Percentiles rank a stretch among this genome's conserved stretches.
Evolutionary conservation across 2,329 filamentous ascomycete species (phyloP).

Genomic region (Cadophora sp.): DNA sequence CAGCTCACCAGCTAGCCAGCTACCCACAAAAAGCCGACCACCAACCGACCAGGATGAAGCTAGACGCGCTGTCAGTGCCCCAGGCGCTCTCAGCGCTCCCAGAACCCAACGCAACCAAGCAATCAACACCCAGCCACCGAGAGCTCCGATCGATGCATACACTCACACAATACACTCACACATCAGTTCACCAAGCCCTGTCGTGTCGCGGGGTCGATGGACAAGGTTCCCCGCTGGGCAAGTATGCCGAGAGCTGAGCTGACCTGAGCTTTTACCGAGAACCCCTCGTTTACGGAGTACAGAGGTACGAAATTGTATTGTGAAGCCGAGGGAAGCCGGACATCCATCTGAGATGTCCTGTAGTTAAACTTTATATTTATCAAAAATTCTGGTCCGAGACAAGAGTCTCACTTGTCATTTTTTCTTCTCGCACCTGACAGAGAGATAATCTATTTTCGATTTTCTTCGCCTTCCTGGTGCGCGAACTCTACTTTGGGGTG

Average conservation of each 20-base stretch:
- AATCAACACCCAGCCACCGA: no score
- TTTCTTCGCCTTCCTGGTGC: background rate
- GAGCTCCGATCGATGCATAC: background rate
- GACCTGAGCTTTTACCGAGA: no score
- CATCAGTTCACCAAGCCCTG: no score
- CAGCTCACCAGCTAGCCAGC: no score
- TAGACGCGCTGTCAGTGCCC: background rate
- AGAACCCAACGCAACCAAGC: no score
- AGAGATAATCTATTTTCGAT: background rate
- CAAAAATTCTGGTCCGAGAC: no score
- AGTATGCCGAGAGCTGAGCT: background rate
- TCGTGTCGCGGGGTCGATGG: background rate
- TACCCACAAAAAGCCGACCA: background rate
- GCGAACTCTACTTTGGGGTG: background rate
- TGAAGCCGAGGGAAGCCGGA: background rate
- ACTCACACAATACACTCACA: no score
- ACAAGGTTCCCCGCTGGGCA: background rate
- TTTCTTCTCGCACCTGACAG: background rate
- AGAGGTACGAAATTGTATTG: no score
- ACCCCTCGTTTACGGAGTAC: background rate
- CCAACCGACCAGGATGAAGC: background rate
- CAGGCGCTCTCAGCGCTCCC: background rate
- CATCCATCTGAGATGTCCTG: no score
- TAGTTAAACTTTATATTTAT: background rate
- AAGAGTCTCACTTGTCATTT: no score